These are phyloP conservation scores for Kodamaea derodonti DNA, from an alignment of 1,139 yeast genomes.

Conservation along the genomic window DNA sequence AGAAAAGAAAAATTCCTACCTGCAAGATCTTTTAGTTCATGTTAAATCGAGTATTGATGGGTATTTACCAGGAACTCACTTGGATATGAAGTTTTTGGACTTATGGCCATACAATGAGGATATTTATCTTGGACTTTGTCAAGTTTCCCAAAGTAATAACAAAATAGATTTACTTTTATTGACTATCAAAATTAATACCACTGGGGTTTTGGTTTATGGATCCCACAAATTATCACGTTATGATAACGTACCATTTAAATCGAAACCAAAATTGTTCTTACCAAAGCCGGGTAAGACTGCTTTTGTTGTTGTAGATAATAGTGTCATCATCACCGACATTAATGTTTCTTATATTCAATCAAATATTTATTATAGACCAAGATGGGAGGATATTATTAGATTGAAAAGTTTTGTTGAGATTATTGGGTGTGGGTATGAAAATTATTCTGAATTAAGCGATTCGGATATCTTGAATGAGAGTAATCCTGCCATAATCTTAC, in stretches of 20 bases:
- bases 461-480: slow-evolving; percentile 5
- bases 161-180: slow-evolving; percentile 37
- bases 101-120: slow-evolving; percentile 42
- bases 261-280: slow-evolving; percentile 50
- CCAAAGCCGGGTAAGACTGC: slow-evolving; percentile 65
- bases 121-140: slow-evolving; percentile 47
- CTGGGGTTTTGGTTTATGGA: slow-evolving; percentile 56
- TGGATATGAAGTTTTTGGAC: slow-evolving; percentile 48
- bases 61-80: slow-evolving; percentile 33
- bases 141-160: slow-evolving; percentile 22
- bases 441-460: slow-evolving; percentile 23
- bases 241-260: slow-evolving; percentile 21
- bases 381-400: slow-evolving; percentile 77
- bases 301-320: slow-evolving; percentile 56
- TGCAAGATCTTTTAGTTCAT: slow-evolving; percentile 25
- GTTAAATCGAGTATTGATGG: slow-evolving; percentile 38
- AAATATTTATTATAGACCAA: slow-evolving; percentile 43
- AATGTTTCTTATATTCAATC: slow-evolving; percentile 34
- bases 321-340: slow-evolving; percentile 65
- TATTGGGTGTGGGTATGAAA: slow-evolving; percentile 60
- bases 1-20: slow-evolving; percentile 24
- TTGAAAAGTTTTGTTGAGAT: slow-evolving; percentile 52
- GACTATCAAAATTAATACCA: slow-evolving; percentile 51
- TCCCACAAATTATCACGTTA: slow-evolving; percentile 45
- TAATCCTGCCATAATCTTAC: slow-evolving; percentile 43